Conservation (phyloP, 2,329 filamentous ascomycete genomes). For the Clarireedia homoeocarpa region DNA sequence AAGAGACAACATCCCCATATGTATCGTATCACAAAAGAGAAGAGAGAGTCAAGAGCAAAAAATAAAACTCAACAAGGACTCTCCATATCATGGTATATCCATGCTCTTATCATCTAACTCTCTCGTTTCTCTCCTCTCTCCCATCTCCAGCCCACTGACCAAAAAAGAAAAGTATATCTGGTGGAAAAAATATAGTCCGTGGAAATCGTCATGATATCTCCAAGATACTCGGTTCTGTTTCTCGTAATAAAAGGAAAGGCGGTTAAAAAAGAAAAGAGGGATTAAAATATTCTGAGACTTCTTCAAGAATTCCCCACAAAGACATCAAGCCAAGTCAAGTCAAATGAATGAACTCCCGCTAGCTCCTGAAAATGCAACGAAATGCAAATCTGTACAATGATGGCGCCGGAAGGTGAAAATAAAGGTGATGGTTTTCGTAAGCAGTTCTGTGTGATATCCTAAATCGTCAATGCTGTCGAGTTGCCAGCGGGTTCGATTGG, state of each 20-base stretch:
- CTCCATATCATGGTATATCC: too few species aligned
- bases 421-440: neutral
- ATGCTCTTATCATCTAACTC: neutral
- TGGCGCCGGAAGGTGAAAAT: neutral
- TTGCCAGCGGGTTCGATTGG: neutral
- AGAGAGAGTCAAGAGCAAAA: too few species aligned
- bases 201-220: neutral
- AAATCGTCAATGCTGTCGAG: neutral
- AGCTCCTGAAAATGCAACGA: neutral
- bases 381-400: neutral
- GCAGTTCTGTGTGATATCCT: neutral
- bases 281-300: neutral
- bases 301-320: neutral
- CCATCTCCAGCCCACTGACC: neutral
- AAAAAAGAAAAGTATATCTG: neutral
- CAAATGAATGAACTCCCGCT: neutral
- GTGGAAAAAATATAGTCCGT: neutral
- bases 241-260: neutral
- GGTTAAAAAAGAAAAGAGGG: neutral
- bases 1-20: neutral
- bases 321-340: neutral
- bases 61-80: too few species aligned
- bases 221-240: neutral
- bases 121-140: neutral
- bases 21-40: too few species aligned